Evolutionary conservation across 2,329 filamentous ascomycete species (phyloP).

Genomic region (Aspergillus puulaauensis): DNA sequence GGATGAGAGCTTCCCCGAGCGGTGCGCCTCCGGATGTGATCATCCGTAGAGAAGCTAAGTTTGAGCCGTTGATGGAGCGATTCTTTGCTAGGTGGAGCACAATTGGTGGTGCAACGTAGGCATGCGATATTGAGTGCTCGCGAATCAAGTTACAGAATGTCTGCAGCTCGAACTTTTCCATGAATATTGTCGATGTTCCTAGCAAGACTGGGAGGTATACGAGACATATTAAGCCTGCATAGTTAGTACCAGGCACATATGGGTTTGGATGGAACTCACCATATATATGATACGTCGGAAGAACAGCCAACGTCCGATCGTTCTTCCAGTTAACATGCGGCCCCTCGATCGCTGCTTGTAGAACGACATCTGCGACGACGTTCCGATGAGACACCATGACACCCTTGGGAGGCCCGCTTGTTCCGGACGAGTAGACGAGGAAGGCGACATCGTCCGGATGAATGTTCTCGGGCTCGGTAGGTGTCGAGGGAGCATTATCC

Average conservation of each 20-base stretch:
- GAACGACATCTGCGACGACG: conserved; percentile 15
- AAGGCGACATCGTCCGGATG: conserved; percentile 19
- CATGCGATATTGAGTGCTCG: conserved; percentile 13
- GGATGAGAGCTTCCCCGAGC: conserved; percentile 16
- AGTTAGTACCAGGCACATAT: neutral
- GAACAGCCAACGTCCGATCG: conserved; percentile 13
- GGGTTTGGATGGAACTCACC: conserved; percentile 6
- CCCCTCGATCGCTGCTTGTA: conserved; percentile 8
- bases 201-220: conserved; percentile 16
- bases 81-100: conserved; percentile 18
- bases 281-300: conserved; percentile 24
- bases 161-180: conserved; percentile 18
- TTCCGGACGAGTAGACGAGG: conserved; percentile 33
- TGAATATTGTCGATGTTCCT: conserved; percentile 12
- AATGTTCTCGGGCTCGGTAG: neutral
- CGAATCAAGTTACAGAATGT: conserved; percentile 10
- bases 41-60: conserved; percentile 19
- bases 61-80: conserved; percentile 9
- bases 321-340: conserved; percentile 10
- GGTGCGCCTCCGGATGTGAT: conserved; percentile 22
- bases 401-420: conserved; percentile 30
- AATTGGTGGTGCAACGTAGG: conserved; percentile 20
- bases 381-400: conserved; percentile 21
- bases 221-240: conserved; percentile 16
- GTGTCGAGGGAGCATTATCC: neutral